Conservation (phyloP, 2,329 filamentous ascomycete genomes). For the Clarireedia paspali region DNA sequence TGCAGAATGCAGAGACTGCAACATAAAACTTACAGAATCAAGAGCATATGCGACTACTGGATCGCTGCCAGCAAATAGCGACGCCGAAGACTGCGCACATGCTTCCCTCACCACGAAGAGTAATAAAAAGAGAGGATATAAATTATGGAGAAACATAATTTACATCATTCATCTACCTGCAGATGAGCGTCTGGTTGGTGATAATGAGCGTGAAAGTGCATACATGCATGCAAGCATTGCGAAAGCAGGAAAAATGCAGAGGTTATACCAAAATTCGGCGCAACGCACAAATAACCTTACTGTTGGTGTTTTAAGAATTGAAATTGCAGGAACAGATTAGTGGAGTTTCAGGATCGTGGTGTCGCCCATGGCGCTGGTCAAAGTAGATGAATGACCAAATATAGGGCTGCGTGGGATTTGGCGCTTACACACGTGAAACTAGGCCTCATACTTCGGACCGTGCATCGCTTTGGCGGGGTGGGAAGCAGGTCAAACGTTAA, state of each 20-base stretch:
- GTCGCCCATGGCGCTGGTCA: not conserved
- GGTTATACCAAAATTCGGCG: not conserved
- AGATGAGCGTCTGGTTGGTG: not conserved
- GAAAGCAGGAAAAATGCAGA: not conserved
- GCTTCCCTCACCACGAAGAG: not conserved
- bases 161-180: not conserved
- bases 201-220: not conserved
- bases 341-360: not conserved
- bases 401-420: not conserved
- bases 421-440: constrained; percentile 3
- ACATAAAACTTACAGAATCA: constrained; percentile 8
- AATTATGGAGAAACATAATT: constrained; percentile 1
- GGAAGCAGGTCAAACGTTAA: not conserved
- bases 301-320: not conserved
- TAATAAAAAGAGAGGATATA: not conserved
- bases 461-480: not conserved
- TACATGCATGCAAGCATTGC: not conserved
- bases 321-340: constrained; percentile 2
- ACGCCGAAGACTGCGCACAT: not conserved
- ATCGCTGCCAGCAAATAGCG: constrained; percentile 10
- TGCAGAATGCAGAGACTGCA: not conserved
- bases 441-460: not conserved
- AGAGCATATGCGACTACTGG: constrained; percentile 14
- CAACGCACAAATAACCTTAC: not conserved
- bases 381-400: not conserved